phyloP scores from a whole-genome alignment of 305 asterid species.

The Fraxinus latifolia region DNA sequence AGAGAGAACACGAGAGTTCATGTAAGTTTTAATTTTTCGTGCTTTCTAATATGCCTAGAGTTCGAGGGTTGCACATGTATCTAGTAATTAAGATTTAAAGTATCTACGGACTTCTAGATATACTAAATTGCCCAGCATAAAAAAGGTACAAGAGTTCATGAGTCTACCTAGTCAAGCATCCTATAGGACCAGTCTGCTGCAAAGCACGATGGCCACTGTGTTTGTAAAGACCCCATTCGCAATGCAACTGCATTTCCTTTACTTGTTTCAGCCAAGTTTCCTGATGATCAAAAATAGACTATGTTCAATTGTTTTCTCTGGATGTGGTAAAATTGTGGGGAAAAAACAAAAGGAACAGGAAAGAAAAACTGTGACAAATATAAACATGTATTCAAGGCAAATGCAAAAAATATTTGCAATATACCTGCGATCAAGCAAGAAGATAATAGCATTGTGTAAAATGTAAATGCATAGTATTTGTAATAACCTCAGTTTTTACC shows the following conservation, averaged over 20 bases:
- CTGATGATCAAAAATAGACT: constrained; percentile 23
- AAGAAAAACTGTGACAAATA: background rate
- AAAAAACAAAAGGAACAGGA: background rate
- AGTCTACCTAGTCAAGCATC: background rate
- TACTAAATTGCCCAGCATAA: background rate
- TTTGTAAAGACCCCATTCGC: constrained; percentile 44
- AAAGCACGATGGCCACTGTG: constrained; percentile 18
- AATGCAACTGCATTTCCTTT: constrained; percentile 49
- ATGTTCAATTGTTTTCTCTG: background rate
- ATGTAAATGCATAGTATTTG: background rate
- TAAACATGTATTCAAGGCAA: background rate
- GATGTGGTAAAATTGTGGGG: background rate
- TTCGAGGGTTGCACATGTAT: background rate
- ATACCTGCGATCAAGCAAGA: background rate
- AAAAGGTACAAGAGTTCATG: background rate
- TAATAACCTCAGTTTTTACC: background rate
- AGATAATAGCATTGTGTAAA: background rate
- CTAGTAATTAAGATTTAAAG: background rate
- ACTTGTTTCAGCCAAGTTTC: constrained; percentile 50
- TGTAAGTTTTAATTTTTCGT: background rate
- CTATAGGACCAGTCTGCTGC: constrained; percentile 28
- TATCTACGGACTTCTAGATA: background rate
- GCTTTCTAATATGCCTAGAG: background rate
- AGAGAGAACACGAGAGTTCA: background rate
- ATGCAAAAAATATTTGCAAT: background rate